Conservation (phyloP, 2,329 filamentous ascomycete species). For the Fusarium tanahbumbuense region DNA sequence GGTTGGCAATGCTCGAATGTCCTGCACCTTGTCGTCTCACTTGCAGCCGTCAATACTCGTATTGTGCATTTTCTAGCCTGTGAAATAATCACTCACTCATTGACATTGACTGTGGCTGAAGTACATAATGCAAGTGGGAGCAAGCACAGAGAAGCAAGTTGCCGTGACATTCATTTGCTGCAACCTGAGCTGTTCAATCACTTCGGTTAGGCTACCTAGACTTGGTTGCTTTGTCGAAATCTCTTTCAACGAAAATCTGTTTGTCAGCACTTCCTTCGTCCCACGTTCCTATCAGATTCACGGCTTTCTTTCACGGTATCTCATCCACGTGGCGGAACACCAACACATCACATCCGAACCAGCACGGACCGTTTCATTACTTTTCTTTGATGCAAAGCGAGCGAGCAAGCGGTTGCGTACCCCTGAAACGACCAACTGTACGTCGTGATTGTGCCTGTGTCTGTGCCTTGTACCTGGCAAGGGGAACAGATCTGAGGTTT, state of each 20-base stretch:
- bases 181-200: constrained; percentile 12
- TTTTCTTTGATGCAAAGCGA: constrained; percentile 20
- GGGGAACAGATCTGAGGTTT: constrained; percentile 30
- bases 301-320: constrained; percentile 18
- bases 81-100: constrained; percentile 27
- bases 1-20: constrained; percentile 22
- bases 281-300: constrained; percentile 18
- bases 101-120: constrained; percentile 25
- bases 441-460: background rate
- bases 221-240: background rate
- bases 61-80: constrained; percentile 7
- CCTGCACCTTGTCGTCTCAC: constrained; percentile 24
- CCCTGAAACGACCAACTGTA: constrained; percentile 26
- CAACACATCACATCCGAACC: constrained; percentile 17
- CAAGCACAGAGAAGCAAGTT: constrained; percentile 30
- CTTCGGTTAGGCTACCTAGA: background rate
- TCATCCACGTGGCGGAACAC: constrained; percentile 43
- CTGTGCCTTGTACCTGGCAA: constrained; percentile 18
- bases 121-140: constrained; percentile 18
- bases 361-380: constrained; percentile 31
- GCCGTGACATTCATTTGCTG: constrained; percentile 26
- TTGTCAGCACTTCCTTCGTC: constrained; percentile 21
- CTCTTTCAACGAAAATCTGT: constrained; percentile 2
- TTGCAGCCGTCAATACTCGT: constrained; percentile 22
- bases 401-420: background rate